Conservation (phyloP, 106 monocot species). For the Platanthera guangdongensis region DNA sequence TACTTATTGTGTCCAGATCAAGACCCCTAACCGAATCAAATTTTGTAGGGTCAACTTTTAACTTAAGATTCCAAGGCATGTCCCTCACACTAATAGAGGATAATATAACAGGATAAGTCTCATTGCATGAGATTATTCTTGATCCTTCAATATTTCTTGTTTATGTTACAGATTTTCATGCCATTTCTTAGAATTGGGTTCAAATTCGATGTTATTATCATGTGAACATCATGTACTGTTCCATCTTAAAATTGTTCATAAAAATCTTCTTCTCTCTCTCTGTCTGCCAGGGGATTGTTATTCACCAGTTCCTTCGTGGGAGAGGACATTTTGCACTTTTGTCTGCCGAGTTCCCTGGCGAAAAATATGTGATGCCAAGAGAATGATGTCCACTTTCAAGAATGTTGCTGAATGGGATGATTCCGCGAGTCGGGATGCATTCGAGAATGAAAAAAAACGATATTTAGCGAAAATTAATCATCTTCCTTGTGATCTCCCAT, state of each 20-base stretch:
- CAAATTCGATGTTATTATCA: too few relatives aligned
- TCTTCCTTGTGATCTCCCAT: slow-evolving; percentile 14
- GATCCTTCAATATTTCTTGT: too few relatives aligned
- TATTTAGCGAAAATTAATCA: slow-evolving; percentile 22
- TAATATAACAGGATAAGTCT: too few relatives aligned
- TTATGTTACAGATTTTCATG: too few relatives aligned
- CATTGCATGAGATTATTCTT: too few relatives aligned
- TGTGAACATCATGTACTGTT: too few relatives aligned
- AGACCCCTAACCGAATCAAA: neutral
- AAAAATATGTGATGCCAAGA: slow-evolving; percentile 20
- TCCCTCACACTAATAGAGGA: neutral
- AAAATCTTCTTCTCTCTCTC: neutral
- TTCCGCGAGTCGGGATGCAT: slow-evolving; percentile 27
- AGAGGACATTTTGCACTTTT: slow-evolving; percentile 27
- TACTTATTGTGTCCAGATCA: neutral
- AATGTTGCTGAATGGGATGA: slow-evolving; percentile 37
- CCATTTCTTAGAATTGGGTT: too few relatives aligned
- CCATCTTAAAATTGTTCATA: neutral
- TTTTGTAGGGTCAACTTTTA: neutral
- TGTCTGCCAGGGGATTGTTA: slow-evolving; percentile 2
- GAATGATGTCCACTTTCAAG: slow-evolving; percentile 3
- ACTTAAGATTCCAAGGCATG: neutral
- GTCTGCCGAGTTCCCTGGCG: slow-evolving; percentile 27
- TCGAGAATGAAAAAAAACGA: slow-evolving; percentile 28
- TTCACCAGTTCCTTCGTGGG: slow-evolving; percentile 25